A percentile compares a stretch with the other conserved stretches of the same genome.
Evolutionary conservation across 306 rosid genomes (phyloP).

Genomic region (Macrotyloma uniflorum): DNA sequence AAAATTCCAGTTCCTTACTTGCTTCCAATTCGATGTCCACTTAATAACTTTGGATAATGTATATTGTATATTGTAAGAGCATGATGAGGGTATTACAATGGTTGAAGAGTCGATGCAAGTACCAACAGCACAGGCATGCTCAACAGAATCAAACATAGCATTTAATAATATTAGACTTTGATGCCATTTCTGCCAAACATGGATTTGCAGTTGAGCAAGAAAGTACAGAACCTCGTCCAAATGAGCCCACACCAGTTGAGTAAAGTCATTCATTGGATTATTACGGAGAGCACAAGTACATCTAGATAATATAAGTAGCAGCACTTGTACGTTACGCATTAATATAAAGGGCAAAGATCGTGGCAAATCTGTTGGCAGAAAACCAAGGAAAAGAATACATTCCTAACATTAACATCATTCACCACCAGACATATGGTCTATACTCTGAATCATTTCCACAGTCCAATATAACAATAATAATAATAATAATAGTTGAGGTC

Average conservation of each 20-base stretch:
- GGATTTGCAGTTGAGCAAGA: background rate
- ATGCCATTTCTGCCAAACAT: background rate
- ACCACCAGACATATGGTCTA: slow-evolving; percentile 14
- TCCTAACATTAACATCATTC: background rate
- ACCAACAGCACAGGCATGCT: background rate
- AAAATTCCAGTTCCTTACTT: background rate
- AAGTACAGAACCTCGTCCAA: slow-evolving; percentile 22
- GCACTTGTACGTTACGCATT: background rate
- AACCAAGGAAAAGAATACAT: slow-evolving; percentile 10
- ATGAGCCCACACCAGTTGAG: background rate
- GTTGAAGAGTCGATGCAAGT: background rate
- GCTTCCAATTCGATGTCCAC: background rate
- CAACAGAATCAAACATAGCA: background rate
- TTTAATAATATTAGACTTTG: slow-evolving; percentile 26
- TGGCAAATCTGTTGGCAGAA: slow-evolving; percentile 31
- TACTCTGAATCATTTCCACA: background rate
- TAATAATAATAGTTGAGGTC: background rate
- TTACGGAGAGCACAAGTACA: background rate
- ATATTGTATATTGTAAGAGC: background rate
- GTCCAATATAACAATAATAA: background rate
- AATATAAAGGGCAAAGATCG: slow-evolving; percentile 27
- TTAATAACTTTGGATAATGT: background rate
- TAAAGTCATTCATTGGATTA: background rate
- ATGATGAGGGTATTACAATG: background rate
- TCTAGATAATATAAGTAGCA: background rate